phyloP scores from a whole-genome alignment of 1,284 basidiomycete genomes.

The Boletus nobilissimus region DNA sequence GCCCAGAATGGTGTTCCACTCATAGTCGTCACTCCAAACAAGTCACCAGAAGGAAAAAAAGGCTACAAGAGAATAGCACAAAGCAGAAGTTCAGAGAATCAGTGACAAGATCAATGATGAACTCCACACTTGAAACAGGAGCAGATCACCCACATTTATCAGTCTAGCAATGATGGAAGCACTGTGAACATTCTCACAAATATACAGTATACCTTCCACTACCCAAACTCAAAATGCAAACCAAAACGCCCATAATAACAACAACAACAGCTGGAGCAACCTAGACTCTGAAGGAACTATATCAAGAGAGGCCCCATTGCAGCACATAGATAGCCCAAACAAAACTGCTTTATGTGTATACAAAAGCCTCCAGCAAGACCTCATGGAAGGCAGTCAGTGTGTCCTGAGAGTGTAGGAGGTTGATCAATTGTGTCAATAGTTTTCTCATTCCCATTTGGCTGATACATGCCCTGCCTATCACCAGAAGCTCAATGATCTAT shows the following conservation, averaged over 20 bases:
- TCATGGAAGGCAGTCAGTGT: constrained; percentile 83
- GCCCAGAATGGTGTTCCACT: no score
- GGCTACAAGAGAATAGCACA: no score
- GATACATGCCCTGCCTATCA: not conserved
- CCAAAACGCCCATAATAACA: constrained; percentile 46
- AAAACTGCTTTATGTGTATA: constrained; percentile 76
- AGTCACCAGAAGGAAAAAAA: no score
- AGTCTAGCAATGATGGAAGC: constrained; percentile 85
- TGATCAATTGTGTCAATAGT: constrained; percentile 73
- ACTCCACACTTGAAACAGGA: no score
- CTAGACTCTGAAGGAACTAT: constrained; percentile 26
- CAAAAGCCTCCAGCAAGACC: constrained; percentile 83
- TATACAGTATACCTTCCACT: constrained; percentile 60
- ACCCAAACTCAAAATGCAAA: constrained; percentile 21
- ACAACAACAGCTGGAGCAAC: constrained; percentile 50
- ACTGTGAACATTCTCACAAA: constrained; percentile 82
- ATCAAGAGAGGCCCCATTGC: constrained; percentile 19
- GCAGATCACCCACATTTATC: no score
- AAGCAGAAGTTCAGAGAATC: no score
- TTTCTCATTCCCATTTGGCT: not conserved
- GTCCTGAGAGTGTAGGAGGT: constrained; percentile 88
- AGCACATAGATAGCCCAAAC: constrained; percentile 47
- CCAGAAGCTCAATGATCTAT: constrained; percentile 41
- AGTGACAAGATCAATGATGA: no score
- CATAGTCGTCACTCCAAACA: no score